Conservation (phyloP, 176 grass and related monocot species). For the Eleusine indica region DNA sequence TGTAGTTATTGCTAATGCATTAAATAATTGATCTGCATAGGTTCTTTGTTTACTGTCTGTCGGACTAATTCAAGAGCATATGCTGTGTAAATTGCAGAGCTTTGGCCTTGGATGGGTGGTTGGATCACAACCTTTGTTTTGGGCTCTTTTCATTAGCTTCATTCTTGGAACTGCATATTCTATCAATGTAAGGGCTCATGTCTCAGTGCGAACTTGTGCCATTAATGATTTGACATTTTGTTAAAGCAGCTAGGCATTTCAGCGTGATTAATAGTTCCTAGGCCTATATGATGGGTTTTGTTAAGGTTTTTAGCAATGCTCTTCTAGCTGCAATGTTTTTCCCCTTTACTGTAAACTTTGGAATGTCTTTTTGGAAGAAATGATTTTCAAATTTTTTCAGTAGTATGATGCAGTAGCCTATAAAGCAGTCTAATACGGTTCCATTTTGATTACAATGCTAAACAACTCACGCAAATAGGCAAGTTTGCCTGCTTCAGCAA, state of each 20-base stretch:
- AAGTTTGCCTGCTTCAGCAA: background rate
- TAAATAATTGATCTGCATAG: background rate
- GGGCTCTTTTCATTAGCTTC: slow-evolving; percentile 93
- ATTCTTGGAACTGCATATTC: slow-evolving; percentile 98
- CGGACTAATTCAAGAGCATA: slow-evolving; percentile 33
- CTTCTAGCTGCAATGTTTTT: slow-evolving; percentile 1
- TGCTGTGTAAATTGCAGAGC: slow-evolving; percentile 68
- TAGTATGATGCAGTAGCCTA: background rate
- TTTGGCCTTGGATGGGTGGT: slow-evolving; percentile 77
- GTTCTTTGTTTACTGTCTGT: slow-evolving; percentile 15
- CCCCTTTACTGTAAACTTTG: background rate
- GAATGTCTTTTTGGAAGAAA: background rate
- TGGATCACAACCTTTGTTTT: slow-evolving; percentile 81
- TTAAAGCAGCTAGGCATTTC: background rate
- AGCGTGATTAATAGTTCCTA: background rate
- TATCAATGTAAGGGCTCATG: slow-evolving; percentile 67
- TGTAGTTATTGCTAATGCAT: background rate
- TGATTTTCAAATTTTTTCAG: background rate
- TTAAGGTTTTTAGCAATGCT: background rate
- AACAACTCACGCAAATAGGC: background rate
- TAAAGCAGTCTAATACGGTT: background rate
- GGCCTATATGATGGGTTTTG: background rate
- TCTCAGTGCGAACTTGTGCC: background rate
- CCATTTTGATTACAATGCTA: background rate
- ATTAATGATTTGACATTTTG: background rate